Conservation (phyloP, 2,329 filamentous ascomycete species). For the Ophiognomonia clavigignenti-juglandacearum region DNA sequence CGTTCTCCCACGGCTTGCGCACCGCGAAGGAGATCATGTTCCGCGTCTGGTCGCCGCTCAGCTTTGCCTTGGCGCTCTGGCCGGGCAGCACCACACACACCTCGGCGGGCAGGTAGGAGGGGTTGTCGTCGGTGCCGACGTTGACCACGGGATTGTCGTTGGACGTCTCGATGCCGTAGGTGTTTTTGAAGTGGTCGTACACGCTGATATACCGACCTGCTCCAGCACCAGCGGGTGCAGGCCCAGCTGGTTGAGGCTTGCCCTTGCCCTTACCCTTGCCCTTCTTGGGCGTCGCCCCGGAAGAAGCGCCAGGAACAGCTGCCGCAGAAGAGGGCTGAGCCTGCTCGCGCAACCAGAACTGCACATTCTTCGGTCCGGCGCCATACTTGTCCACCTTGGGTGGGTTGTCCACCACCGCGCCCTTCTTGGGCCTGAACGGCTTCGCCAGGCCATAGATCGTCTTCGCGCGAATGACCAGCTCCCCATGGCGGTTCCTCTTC, state of each 20-base stretch:
- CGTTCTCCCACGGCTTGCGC: slow-evolving; percentile 50
- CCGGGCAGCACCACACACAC: slow-evolving; percentile 52
- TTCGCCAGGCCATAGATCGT: slow-evolving; percentile 31
- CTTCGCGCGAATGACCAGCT: slow-evolving; percentile 31
- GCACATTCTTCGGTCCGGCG: slow-evolving; percentile 46
- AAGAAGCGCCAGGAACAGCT: neutral
- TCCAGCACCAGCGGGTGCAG: slow-evolving; percentile 4
- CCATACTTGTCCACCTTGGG: slow-evolving; percentile 26
- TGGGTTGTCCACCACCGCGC: slow-evolving; percentile 18
- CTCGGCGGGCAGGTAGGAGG: slow-evolving; percentile 55
- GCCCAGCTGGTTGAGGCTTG: neutral
- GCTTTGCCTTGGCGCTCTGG: slow-evolving; percentile 42
- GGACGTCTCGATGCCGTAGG: slow-evolving; percentile 28
- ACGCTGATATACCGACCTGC: slow-evolving; percentile 42
- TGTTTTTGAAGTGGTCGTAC: slow-evolving; percentile 40
- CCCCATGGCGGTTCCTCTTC: slow-evolving; percentile 27
- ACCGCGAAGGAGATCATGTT: slow-evolving; percentile 60
- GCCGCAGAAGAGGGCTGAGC: slow-evolving; percentile 2
- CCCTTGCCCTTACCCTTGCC: slow-evolving; percentile 9
- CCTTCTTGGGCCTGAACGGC: slow-evolving; percentile 24
- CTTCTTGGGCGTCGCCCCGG: slow-evolving; percentile 7
- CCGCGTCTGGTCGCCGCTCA: slow-evolving; percentile 47
- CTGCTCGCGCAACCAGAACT: slow-evolving; percentile 42
- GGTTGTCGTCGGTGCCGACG: slow-evolving; percentile 47
- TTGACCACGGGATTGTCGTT: slow-evolving; percentile 50